These are phyloP conservation scores for Myriangium duriaei DNA, from an alignment of 2,329 filamentous ascomycete genomes.

Conservation along the genomic window DNA sequence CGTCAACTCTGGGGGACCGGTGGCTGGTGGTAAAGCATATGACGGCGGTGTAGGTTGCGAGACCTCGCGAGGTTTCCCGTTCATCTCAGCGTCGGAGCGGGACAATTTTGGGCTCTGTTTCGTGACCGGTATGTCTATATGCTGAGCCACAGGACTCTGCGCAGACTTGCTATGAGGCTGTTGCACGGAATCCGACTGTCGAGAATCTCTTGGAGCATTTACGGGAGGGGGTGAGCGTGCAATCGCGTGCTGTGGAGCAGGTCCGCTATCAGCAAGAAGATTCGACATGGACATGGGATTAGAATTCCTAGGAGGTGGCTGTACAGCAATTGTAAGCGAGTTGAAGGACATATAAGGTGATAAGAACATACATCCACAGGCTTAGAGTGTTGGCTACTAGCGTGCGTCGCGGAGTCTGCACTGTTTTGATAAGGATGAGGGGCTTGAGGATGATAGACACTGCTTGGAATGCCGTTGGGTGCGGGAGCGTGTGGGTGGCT, in stretches of 20 bases:
- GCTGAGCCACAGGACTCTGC: neutral
- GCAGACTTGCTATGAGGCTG: neutral
- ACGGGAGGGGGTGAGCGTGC: constrained; percentile 9
- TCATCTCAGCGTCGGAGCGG: constrained; percentile 3
- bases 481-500: neutral
- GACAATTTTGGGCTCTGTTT: neutral
- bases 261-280: constrained; percentile 56
- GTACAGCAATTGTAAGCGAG: neutral
- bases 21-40: constrained; percentile 15
- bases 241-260: neutral
- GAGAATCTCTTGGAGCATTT: neutral
- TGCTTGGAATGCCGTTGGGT: neutral
- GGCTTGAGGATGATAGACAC: neutral
- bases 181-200: neutral
- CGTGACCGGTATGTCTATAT: neutral
- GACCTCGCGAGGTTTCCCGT: neutral
- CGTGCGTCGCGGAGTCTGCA: no score
- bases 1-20: constrained; percentile 24
- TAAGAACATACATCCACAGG: no score
- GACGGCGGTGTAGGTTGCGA: constrained; percentile 1
- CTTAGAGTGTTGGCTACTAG: no score
- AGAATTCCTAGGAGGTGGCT: constrained; percentile 43
- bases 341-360: no score
- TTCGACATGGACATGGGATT: constrained; percentile 95
- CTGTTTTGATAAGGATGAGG: no score